Base-by-base conservation (phyloP, 441 rosid genomes). In the Biscutella auriculata region DNA sequence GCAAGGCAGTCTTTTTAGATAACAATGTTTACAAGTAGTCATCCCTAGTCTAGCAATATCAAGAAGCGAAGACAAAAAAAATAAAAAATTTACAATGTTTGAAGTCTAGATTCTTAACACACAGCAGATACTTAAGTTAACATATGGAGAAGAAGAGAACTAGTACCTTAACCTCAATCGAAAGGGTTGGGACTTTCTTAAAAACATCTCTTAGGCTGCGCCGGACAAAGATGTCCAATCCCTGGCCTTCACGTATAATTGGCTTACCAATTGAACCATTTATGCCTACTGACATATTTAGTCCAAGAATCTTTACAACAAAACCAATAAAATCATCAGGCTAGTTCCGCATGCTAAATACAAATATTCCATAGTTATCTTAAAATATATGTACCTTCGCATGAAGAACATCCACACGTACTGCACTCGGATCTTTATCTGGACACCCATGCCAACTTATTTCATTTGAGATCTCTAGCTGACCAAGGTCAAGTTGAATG, bases 201-300 rank as follows among this genome's bases (percentile, higher is more conserved):
- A 90, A 90, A 64, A 94, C 83, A 77, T 94, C 99, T 70, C 99
- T 76, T 77, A 94, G 80, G 80, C 99, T 88, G 48, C 97, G 93
- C 25, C 92, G 82, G 36, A 94, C 90, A 69, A 57, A 79, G 62
- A 94, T 73, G 76, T 91, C 87, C 60, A 94, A 55, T 75, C 96
- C 97, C 60, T 81, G 83, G 68, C 92, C 88, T 77, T 86, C 93
- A 53, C 81, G 84, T 67, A 90, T 82, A 92, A 94, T 82, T 60
- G 95, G 88, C 72, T 88, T 90, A 41, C 97, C 97, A 51, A 85
- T 54, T 60, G 72, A 73, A 61, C 95, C 95, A 67, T 83, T 70
- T 45, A 90, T 82, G 67, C 99, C 99, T 23, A 90, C 85, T 50
- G 88, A 76, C 99, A 94, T 94, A 79, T 94, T 94, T 67, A 94